Evolutionary conservation across 2,329 filamentous ascomycete genomes (phyloP), one percentile per base, ranked within the genome.

Genomic region (Xylariaceae sp.): DNA sequence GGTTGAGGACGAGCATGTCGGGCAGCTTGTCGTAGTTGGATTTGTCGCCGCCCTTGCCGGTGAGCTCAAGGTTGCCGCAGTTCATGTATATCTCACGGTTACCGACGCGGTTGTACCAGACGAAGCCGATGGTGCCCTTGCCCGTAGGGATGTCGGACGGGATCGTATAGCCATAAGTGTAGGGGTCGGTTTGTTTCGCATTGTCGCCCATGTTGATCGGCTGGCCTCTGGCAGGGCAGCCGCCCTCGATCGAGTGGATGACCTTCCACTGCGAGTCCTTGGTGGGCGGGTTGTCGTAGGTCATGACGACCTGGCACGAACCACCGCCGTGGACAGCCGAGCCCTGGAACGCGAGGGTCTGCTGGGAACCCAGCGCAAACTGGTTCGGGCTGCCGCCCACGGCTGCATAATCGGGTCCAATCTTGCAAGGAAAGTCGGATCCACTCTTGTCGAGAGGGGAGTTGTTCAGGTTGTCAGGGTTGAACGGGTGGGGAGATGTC

Each of bases 81-180:
- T 95, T 94, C 88, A 95, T 94, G 73, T 97, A 96, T 74, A 95
- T 88, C 60, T 97, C 92, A 1, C 89, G 82, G 68, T 95, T 95
- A 3, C 92, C 92, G 8, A 94, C 57, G 43, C 83, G 84, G 70
- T 97, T 97, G 64, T 94, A 79, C 92, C 92, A 97, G 1, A 88
- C 88, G 88, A 89, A 97, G 0, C 87, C 87, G 4, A 97, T 70
- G 0, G 81, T 85, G 17, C 85, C 89, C 28, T 88, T 74, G 3
- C 90, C 92, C 1, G 81, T 67, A 7, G 81, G 77, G 32, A 96
- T 73, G 15, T 81, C 76, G 0, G 71, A 60, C 0, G 89, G 90
- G 5, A 96, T 78, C 0, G 66, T 74, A 65, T 82, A 94, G 19
- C 76, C 66, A 62, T 85, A 92, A 0, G 64, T 69, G 55, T 72